Evolutionary conservation across 2,329 filamentous ascomycete genomes (phyloP), one percentile per base, ranked within the genome.

Genomic region (Tolypocladium album): DNA sequence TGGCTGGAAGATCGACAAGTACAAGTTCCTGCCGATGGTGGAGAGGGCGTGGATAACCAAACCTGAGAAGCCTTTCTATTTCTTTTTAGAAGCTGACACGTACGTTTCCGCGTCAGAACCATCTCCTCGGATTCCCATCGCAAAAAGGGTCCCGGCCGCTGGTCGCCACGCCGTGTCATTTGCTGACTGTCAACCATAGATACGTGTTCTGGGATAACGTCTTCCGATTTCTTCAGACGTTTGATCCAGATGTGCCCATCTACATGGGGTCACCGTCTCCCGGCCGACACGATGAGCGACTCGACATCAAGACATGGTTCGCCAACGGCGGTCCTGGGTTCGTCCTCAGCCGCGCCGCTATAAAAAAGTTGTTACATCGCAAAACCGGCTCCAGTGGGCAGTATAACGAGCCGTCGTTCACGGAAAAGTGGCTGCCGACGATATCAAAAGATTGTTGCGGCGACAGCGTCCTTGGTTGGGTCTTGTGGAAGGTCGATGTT

Each of bases 71-170:
- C 73, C 79, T 42, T 83, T 82, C 76, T 84, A 81, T 64, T 75
- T 84, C 58, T 82, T 83, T 67, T 77, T 81, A 55, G 81, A 84
- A 64, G 79, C 80, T 3, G 81, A 84, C 66, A 84, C 81, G 56
- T 82, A 75, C 61, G 72, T 72, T 13, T 24, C 15, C 27, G 24
- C 12, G 13, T 50, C 2, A 13, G 7, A 31, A 31, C 3, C 27
- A 31, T 31, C 27, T 3, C 27, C 22, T 24, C 22, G 15, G 4
- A 9, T 20, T 5, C 4, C 45, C 27, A 3, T 24, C 47, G 24
- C 24, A 4, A 22, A 13, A 13, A 11, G 36, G 11, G 2, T 11
- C 34, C 9, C 1, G 34, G 4, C 34, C 4, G 34, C 34, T 9
- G 34, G 34, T 36, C 9, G 7, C 34, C 34, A 36, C 9, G 34